phyloP scores from a whole-genome alignment of 768 basidiomycete species.

The Amyloporia xantha region DNA sequence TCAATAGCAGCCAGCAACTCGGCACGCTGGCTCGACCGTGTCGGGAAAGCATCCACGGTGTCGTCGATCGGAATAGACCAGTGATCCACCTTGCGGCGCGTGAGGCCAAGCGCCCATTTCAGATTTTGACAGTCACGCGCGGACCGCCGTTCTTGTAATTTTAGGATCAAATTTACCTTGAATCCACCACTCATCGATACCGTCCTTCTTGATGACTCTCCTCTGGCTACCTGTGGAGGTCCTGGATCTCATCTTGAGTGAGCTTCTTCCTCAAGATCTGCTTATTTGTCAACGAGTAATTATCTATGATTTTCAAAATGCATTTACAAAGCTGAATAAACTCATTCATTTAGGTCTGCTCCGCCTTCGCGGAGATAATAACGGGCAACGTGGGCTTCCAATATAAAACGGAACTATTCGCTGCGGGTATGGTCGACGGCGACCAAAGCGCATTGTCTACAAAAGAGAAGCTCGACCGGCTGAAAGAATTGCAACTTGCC shows the following conservation, averaged over 20 bases:
- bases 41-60: not conserved
- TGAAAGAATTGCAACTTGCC: not conserved
- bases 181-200: no score
- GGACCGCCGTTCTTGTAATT: no score
- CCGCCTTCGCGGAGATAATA: not conserved
- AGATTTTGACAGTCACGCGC: no score
- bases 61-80: constrained; percentile 1
- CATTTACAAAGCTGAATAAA: not conserved
- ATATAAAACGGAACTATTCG: not conserved
- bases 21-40: constrained; percentile 5
- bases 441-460: not conserved
- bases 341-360: not conserved
- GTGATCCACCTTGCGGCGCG: no score
- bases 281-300: not conserved
- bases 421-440: not conserved
- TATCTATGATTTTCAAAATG: not conserved
- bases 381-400: not conserved
- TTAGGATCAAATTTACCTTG: no score
- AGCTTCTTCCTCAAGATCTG: not conserved
- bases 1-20: constrained; percentile 6
- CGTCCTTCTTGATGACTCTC: no score
- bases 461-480: not conserved
- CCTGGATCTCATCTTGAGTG: not conserved
- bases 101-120: no score
- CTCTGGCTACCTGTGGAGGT: not conserved